A percentile compares a stretch with the other conserved stretches of the same genome.
Evolutionary conservation across 108 stramenopile species (phyloP).

Genomic region (Cyclotella distinguenda): DNA sequence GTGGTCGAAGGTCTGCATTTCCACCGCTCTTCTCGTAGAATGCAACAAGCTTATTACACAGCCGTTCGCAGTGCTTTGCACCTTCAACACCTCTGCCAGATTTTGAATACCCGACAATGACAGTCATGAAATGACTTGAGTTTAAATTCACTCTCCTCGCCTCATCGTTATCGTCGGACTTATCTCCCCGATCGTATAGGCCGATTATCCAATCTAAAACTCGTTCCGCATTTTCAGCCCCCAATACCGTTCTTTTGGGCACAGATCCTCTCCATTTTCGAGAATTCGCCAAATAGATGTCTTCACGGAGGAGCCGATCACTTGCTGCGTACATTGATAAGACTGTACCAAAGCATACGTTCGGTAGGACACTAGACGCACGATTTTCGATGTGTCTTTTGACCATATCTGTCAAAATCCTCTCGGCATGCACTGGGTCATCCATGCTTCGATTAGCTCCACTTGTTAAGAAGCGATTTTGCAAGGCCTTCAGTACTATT

Average conservation of each 20-base stretch:
- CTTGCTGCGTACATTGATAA: constrained; percentile 40
- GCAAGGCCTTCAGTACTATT: constrained; percentile 39
- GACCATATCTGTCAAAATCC: constrained; percentile 18
- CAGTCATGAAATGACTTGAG: constrained; percentile 31
- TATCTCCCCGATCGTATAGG: constrained; percentile 26
- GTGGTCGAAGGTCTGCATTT: constrained; percentile 27
- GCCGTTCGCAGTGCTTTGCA: constrained; percentile 32
- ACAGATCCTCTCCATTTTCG: constrained; percentile 18
- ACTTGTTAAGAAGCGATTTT: constrained; percentile 32
- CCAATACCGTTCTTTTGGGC: constrained; percentile 33
- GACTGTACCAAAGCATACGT: constrained; percentile 31
- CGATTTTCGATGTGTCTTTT: no score
- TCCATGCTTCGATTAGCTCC: constrained; percentile 20
- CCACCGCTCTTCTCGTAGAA: constrained; percentile 30
- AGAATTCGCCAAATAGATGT: not conserved
- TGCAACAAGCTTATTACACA: constrained; percentile 25
- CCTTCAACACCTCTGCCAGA: constrained; percentile 31
- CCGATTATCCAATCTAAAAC: constrained; percentile 47
- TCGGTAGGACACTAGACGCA: constrained; percentile 29
- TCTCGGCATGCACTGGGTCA: constrained; percentile 37
- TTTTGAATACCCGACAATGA: constrained; percentile 37
- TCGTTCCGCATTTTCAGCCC: constrained; percentile 43
- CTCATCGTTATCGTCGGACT: not conserved
- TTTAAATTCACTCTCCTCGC: constrained; percentile 2
- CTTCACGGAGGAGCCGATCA: constrained; percentile 16